Base-by-base conservation (phyloP, 148 eudicot genomes). In the Rhododendron mucronatum region DNA sequence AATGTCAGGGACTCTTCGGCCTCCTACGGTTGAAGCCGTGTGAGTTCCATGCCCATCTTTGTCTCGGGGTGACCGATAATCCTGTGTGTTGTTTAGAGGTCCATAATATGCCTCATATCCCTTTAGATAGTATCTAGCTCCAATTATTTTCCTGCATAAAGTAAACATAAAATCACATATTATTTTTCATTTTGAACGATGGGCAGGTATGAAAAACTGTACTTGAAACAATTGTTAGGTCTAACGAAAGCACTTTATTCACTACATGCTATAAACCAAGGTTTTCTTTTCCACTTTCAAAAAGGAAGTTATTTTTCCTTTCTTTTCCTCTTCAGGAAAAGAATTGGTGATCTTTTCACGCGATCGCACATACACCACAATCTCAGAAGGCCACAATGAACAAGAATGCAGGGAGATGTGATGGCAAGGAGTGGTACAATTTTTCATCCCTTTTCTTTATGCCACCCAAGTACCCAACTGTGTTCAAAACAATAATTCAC, bases 41-140 rank as follows among this genome's bases (percentile, higher is more conserved):
- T 86, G 88, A 45, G 88, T 86, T 45, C 88, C 88, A 45, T 86
- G 88, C 20, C 88, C 88, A 57, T 86, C 35, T 26, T 82, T 86
- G 50, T 86, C 88, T 4, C 88, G 63, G 1, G 88, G 77, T 3
- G 88, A 86, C 20, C 80, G 35, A 12, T 86, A 86, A 12, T 82
- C 88, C 20, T 74, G 35, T 26, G 71, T 44, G 44, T 82, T 50
- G 71, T 86, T 82, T 30, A 86, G 77, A 47, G 65, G 47, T 28
- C 88, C 85, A 59, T 82, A 45, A 7, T 28, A 37, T 75, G 85
- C 85, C 35, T 86, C 88, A 33, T 73, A 86, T 28, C 82, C 85
- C 28, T 82, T 86, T 2, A 86, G 61, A 23, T 86, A 86, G 77
- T 86, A 82, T 71, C 88, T 50, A 57, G 88, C 88, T 26, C 88